Base-by-base conservation (phyloP, 371 early-diverging fungal species). In the Nematocida major region DNA sequence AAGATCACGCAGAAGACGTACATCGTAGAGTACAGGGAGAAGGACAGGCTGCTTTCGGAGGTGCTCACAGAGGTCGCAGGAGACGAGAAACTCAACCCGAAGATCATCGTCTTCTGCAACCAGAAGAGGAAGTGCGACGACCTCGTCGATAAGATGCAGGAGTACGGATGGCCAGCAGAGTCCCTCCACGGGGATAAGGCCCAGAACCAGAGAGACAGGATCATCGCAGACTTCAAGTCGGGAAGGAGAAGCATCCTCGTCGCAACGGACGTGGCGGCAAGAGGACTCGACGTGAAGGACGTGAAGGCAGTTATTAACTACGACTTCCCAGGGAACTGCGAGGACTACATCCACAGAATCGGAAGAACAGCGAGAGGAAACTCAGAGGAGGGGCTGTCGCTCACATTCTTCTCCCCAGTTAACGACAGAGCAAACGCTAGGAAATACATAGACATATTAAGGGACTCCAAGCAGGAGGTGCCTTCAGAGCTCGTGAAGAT, bases 171-270 rank as follows among this genome's bases (percentile, higher is more conserved):
- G 88, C 89, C 91, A 11, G 96, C 95, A 2, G 92, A 90, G 67
- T 96, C 95, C 57, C 93, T 99, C 82, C 99, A 99, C 83, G 97
- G 97, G 79, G 96, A 97, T 86, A 97, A 96, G 85, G 88, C 90
- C 40, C 99, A 99, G 86, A 88, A 87, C 68, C 95, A 94, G 82
- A 93, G 99, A 86, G 99, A 97, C 85, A 91, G 92, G 90, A 94
- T 97, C 9, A 85, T 99, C 32, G 91, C 92, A 79, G 82, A 87
- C 59, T 99, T 99, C 87, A 89, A 94, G 61, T 90, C 90, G 78
- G 86, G 87, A 89, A 78, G 91, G 86, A 95, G 82, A 86, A 87
- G 78, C 89, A 93, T 87, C 93, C 89, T 98, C 89, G 94, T 99
- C 68, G 99, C 99, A 28, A 99, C 99, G 2, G 97, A 97, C 86